phyloP scores from a whole-genome alignment of 495 filamentous ascomycete species.

The Aspergillus incahuasiensis region DNA sequence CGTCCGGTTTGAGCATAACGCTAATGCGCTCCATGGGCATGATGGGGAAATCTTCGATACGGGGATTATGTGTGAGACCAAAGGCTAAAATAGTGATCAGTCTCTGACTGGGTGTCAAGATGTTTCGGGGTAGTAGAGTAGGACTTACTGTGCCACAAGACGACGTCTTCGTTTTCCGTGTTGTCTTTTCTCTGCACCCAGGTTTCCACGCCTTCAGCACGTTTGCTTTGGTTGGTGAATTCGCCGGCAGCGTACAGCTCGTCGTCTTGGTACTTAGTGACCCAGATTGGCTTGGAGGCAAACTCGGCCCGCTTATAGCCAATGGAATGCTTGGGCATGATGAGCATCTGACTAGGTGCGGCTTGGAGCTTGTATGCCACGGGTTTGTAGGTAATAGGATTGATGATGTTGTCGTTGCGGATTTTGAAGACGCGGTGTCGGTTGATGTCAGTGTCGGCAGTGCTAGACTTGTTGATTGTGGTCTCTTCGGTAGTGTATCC shows the following conservation, averaged over 20 bases:
- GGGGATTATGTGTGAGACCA: constrained; percentile 57
- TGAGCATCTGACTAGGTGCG: constrained; percentile 73
- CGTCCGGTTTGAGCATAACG: constrained; percentile 63
- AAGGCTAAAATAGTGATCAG: constrained; percentile 38
- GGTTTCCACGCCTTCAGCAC: constrained; percentile 53
- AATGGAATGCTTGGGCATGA: constrained; percentile 63
- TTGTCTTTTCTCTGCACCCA: constrained; percentile 50
- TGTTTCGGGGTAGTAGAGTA: background rate
- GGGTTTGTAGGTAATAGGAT: constrained; percentile 69
- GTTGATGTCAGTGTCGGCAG: constrained; percentile 57
- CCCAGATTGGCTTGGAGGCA: constrained; percentile 75
- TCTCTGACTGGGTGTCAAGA: background rate
- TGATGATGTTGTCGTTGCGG: constrained; percentile 60
- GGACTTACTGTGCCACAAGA: constrained; percentile 50
- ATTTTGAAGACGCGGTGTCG: constrained; percentile 76
- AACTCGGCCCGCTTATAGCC: constrained; percentile 77
- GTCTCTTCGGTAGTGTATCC: constrained; percentile 68
- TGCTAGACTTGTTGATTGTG: constrained; percentile 54
- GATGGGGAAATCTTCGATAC: constrained; percentile 60
- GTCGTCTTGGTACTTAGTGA: constrained; percentile 69
- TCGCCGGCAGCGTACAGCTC: constrained; percentile 79
- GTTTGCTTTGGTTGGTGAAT: constrained; percentile 80
- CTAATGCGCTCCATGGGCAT: constrained; percentile 62
- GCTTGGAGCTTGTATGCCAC: constrained; percentile 75
- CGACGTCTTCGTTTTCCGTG: constrained; percentile 50